Evolutionary conservation across 2,329 filamentous ascomycete species (phyloP), one percentile per base, ranked within the genome.

Genomic region (Apiospora koreana): DNA sequence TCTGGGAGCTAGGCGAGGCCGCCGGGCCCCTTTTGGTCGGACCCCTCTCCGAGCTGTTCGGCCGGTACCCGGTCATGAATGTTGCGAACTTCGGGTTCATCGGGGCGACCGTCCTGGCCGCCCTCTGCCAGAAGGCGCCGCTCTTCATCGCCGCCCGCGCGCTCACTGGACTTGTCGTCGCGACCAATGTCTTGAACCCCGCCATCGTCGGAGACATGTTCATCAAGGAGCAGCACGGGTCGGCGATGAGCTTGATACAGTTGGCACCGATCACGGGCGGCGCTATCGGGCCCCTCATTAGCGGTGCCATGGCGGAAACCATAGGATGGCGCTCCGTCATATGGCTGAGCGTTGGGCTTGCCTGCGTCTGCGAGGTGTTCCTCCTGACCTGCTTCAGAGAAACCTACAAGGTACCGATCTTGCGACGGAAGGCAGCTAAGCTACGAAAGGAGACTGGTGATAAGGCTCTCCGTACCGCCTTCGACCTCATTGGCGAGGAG

Each of bases 1-100:
- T 93, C 71, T 92, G 91, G 84, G 87, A 94, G 71, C 85, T 93
- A 0, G 91, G 91, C 72, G 89, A 91, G 73, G 87, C 87, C 2
- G 86, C 88, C 8, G 89, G 89, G 0, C 89, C 89, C 0, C 79
- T 87, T 1, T 79, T 91, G 42, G 88, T 90, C 75, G 90, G 89
- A 12, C 90, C 91, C 0, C 78, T 92, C 6, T 89, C 86, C 8
- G 91, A 93, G 78, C 80, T 88, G 14, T 86, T 86, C 73, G 89
- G 89, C 45, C 86, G 89, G 0, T 84, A 85, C 70, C 82, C 83
- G 5, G 84, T 91, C 67, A 83, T 90, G 74, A 86, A 89, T 77
- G 77, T 76, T 7, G 85, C 84, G 76, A 90, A 88, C 74, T 70
- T 82, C 7, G 78, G 86, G 58, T 88, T 88, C 79, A 85, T 88